These are phyloP conservation scores for Mycena metata DNA, from an alignment of 768 basidiomycete species.

Conservation along the genomic window DNA sequence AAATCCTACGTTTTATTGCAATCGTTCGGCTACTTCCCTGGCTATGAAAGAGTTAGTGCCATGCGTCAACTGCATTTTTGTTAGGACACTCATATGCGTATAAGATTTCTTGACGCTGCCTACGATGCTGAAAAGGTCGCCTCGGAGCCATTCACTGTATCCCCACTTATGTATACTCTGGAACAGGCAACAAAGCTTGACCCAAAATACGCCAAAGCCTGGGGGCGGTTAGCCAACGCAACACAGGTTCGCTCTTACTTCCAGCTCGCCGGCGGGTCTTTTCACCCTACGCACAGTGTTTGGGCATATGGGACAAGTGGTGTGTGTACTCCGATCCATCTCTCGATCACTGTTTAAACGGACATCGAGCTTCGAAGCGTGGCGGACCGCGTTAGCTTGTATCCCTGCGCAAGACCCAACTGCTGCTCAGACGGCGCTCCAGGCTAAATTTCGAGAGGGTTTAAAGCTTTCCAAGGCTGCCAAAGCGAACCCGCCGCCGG, in stretches of 20 bases:
- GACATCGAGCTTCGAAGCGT: conserved; percentile 38
- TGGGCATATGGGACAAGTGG: conserved; percentile 40
- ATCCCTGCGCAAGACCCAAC: conserved; percentile 48
- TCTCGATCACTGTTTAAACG: too few species aligned
- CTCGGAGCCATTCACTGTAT: not conserved
- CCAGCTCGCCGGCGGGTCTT: not conserved
- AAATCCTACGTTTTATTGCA: conserved; percentile 61
- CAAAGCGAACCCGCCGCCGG: conserved; percentile 21
- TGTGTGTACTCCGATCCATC: too few species aligned
- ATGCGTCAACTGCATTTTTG: not conserved
- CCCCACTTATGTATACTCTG: not conserved
- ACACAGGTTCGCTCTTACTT: conserved; percentile 40
- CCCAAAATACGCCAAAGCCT: conserved; percentile 57
- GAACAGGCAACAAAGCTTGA: conserved; percentile 57
- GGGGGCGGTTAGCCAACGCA: conserved; percentile 55
- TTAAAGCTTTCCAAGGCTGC: conserved; percentile 44
- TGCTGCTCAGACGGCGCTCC: conserved; percentile 49
- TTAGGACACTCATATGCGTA: not conserved
- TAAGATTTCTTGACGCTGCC: conserved; percentile 50
- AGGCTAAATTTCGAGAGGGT: conserved; percentile 49
- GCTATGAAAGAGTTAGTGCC: conserved; percentile 52
- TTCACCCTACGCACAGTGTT: conserved; percentile 37
- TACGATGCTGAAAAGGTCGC: conserved; percentile 48
- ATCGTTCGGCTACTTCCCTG: conserved; percentile 57
- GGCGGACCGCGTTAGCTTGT: conserved; percentile 50